Conservation (phyloP, 2,329 filamentous ascomycete species). For the Paramyrothecium sp. region DNA sequence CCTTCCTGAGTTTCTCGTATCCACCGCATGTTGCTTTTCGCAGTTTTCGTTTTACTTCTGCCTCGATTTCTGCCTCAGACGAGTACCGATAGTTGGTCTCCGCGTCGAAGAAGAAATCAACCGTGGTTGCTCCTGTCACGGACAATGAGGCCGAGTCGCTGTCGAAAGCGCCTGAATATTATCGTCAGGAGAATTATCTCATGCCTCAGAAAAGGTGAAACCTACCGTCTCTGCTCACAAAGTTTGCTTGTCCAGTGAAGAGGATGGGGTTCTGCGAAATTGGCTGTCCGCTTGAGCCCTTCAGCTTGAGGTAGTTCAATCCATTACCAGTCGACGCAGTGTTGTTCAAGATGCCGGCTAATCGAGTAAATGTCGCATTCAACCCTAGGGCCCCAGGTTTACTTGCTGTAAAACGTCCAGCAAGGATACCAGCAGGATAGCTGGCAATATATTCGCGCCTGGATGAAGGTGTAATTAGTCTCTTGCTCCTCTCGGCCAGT, state of each 20-base stretch:
- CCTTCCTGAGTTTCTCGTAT: conserved; percentile 11
- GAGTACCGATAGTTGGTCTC: conserved; percentile 21
- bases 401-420: neutral
- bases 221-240: neutral
- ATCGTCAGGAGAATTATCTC: too few species aligned
- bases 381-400: neutral
- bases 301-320: neutral
- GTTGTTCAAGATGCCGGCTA: neutral
- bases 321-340: neutral
- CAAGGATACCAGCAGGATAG: neutral
- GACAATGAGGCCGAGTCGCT: conserved; percentile 5
- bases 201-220: neutral
- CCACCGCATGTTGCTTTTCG: conserved; percentile 13
- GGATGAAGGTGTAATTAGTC: neutral
- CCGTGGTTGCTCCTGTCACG: conserved; percentile 15
- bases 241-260: neutral
- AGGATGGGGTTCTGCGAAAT: neutral
- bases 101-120: conserved; percentile 23
- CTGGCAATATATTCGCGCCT: conserved; percentile 1
- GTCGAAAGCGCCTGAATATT: too few species aligned
- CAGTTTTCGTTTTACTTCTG: conserved; percentile 19
- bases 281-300: neutral
- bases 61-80: conserved; percentile 13
- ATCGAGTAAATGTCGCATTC: neutral
- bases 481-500: neutral